Base-by-base conservation (phyloP, 768 basidiomycete species). In the Lactifluus piperatus region DNA sequence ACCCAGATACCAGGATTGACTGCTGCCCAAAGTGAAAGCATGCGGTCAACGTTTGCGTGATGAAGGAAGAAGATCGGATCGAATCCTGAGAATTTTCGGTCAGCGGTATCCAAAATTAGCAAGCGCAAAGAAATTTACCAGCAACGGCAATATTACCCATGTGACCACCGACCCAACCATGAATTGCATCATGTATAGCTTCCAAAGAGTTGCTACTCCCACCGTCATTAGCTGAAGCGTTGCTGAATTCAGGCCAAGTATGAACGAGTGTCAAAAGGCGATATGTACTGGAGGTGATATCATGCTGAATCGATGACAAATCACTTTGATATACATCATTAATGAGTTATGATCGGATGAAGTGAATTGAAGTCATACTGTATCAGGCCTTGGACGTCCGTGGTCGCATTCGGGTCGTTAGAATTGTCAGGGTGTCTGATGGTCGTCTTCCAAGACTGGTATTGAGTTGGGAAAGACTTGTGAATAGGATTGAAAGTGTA, bases 61-160 rank as follows among this genome's bases (percentile, higher is more conserved):
- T 81, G 81, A 60, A 81, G 64, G 67, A 73, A 81, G 71, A 82
- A 81, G 60, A 80, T 75, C 0, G 79, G 79, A 64, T 81, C 81
- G 58, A 79, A 78, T 0, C 70, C 79, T 77, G 54, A 16, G 32
- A 24, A 74, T 71, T 20, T 20, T 6, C 6, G 14, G 30, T 59
- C 32, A 59, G 26, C 36, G 14, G 9, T 41, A 43, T 8, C 9
- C 36, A n/a, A 46, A 6, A 71, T 69, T 53, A 75, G 69, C 6
- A 66, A 77, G 79, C 79, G 30, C 29, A 79, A 76, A 29, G 30
- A 34, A 18, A 27, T 5, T 62, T 68, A 5, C 75, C 76, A 22
- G 77, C 77, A 29, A 75, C 68, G 22, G 43, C 27, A 8, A 53
- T 41, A 44, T 52, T 9, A 7, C 29, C 22, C 55, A 61, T 63